Conservation (phyloP, 768 basidiomycete genomes). For the Tricholoma flavovirens region DNA sequence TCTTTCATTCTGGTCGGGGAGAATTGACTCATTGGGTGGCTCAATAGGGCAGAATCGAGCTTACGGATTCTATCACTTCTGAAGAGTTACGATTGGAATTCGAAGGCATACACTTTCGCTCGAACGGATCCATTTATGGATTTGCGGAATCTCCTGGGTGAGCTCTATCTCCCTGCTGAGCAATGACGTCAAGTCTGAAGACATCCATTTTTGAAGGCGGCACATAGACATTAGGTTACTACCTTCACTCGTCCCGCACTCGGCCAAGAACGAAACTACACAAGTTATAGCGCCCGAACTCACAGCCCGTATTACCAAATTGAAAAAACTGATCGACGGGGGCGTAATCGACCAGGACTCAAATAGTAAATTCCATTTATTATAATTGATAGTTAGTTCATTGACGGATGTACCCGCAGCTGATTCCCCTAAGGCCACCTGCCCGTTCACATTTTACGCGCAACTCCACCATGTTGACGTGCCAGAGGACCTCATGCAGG, state of each 20-base stretch:
- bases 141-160: conserved; percentile 63
- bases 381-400: neutral
- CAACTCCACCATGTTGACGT: conserved; percentile 56
- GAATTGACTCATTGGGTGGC: conserved; percentile 2
- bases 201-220: conserved; percentile 28
- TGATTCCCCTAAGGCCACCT: conserved; percentile 43
- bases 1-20: conserved; percentile 5
- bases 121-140: conserved; percentile 74
- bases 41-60: conserved; percentile 63
- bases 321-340: conserved; percentile 60
- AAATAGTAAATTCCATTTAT: conserved; percentile 4
- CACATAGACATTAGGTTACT: conserved; percentile 62
- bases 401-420: conserved; percentile 26
- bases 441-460: conserved; percentile 61
- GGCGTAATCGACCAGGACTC: conserved; percentile 56
- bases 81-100: conserved; percentile 68
- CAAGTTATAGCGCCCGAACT: conserved; percentile 56
- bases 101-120: conserved; percentile 69
- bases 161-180: conserved; percentile 11
- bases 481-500: conserved; percentile 51
- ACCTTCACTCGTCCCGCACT: conserved; percentile 58
- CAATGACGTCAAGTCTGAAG: neutral
- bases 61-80: conserved; percentile 44
- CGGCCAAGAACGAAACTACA: conserved; percentile 52
- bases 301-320: conserved; percentile 46